Base-by-base conservation (phyloP, 495 filamentous ascomycete genomes). In the Neurospora sp. region DNA sequence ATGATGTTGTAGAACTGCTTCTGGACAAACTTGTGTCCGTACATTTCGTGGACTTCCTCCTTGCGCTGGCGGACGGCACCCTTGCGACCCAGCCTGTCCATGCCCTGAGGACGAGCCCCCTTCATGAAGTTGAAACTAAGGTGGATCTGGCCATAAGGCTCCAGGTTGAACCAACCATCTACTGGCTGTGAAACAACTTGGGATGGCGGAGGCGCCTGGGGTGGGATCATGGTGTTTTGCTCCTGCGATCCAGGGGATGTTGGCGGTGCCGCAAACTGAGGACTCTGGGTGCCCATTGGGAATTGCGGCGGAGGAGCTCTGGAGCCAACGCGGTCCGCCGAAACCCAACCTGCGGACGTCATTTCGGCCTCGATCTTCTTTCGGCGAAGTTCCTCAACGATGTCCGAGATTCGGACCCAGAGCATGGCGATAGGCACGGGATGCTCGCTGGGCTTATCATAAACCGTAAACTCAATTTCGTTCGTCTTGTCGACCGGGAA, bases 1-100 rank as follows among this genome's bases (percentile, higher is more conserved):
- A 99, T 99, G 81, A 99, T 97, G 85, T 98, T 98, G 90, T 98
- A 99, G 84, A 98, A 99, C 81, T 97, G 95, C 83, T 97, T 94
- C 76, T 92, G 90, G 69, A 98, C 90, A 77, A 99, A 99, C 84
- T 98, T 98, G 90, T 99, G 96, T 39, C 96, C 96, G 80, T 97
- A 97, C 87, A 97, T 95, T 83, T 98, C 96, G 84, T 97, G 93
- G 14, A 98, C 90, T 76, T 97, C 94, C 82, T 99, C 96, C 84
- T 98, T 98, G 78, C 92, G 92, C 82, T 98, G 94, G 49, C 96
- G 92, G 77, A 99, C 94, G 71, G 96, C 96, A 82, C 96, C 96
- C 85, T 97, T 96, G 76, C 96, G 93, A 76, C 93, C 93, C 69
- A 99, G 89, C 72, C 93, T 87, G 79, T 97, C 94, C 78, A 95